Evolutionary conservation across 345 rosid species (phyloP).

Genomic region (Cardamine chenopodiifolia): DNA sequence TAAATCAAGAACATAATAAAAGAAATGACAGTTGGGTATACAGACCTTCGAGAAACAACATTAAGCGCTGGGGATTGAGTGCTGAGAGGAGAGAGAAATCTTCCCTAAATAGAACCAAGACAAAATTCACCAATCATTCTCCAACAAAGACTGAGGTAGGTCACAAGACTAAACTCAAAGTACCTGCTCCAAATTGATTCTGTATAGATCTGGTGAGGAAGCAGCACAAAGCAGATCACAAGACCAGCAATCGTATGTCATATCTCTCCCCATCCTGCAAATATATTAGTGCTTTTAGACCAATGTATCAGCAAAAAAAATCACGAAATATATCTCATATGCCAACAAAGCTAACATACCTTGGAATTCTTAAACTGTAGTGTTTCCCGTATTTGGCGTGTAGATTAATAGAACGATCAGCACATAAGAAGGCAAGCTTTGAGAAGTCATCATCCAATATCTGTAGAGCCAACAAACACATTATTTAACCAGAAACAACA

Average conservation of each 20-base stretch:
- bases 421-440: conserved; percentile 88
- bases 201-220: conserved; percentile 89
- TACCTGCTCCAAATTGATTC: conserved; percentile 96
- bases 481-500: conserved; percentile 11
- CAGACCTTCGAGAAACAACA: conserved; percentile 87
- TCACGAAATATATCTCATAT: conserved; percentile 5
- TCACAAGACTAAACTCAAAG: neutral
- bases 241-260: conserved; percentile 82
- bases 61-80: conserved; percentile 88
- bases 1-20: neutral
- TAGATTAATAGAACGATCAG: conserved; percentile 84
- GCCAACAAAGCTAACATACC: conserved; percentile 46
- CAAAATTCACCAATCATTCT: conserved; percentile 21
- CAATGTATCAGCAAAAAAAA: neutral
- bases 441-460: conserved; percentile 83
- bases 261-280: conserved; percentile 94
- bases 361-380: conserved; percentile 79
- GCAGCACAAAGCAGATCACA: conserved; percentile 99
- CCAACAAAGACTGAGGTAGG: conserved; percentile 17
- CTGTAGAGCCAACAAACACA: conserved; percentile 43
- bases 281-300: neutral
- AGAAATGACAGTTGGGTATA: conserved; percentile 12
- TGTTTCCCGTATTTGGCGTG: conserved; percentile 96
- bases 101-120: conserved; percentile 56
- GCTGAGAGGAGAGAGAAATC: conserved; percentile 73